Conservation (phyloP, 495 filamentous ascomycete genomes). For the Viridothelium virens region DNA sequence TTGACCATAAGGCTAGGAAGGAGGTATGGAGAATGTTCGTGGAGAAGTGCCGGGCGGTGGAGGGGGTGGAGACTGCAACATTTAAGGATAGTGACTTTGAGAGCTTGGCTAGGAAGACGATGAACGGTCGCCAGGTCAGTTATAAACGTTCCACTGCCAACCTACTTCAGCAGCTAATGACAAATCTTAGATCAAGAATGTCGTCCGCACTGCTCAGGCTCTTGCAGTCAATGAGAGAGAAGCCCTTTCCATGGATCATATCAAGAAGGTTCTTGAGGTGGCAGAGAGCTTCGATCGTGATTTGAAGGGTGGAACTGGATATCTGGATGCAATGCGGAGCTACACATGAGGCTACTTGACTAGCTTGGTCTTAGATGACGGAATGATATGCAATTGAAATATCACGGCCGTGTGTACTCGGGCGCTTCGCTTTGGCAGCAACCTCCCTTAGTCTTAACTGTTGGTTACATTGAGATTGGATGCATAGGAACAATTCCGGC, state of each 20-base stretch:
- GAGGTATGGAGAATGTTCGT: slow-evolving; percentile 83
- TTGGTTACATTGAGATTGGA: no score
- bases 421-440: neutral
- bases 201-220: slow-evolving; percentile 75
- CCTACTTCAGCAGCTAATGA: slow-evolving; percentile 13
- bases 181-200: slow-evolving; percentile 72
- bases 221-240: slow-evolving; percentile 70
- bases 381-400: neutral
- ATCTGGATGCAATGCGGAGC: slow-evolving; percentile 52
- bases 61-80: slow-evolving; percentile 50
- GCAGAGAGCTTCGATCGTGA: slow-evolving; percentile 77
- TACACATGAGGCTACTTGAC: slow-evolving; percentile 26
- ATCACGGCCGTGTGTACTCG: slow-evolving; percentile 1
- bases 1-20: slow-evolving; percentile 66
- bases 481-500: neutral
- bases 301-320: slow-evolving; percentile 57
- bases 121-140: slow-evolving; percentile 79
- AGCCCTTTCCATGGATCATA: slow-evolving; percentile 68
- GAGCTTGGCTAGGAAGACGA: slow-evolving; percentile 54
- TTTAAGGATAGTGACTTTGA: slow-evolving; percentile 67
- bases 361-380: neutral
- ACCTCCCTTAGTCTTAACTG: no score
- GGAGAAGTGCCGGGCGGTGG: slow-evolving; percentile 57
- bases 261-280: slow-evolving; percentile 73
- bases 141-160: slow-evolving; percentile 16